Evolutionary conservation across 441 rosid genomes (phyloP), one percentile per base, ranked within the genome.

Genomic region (Gossypium trilobum): DNA sequence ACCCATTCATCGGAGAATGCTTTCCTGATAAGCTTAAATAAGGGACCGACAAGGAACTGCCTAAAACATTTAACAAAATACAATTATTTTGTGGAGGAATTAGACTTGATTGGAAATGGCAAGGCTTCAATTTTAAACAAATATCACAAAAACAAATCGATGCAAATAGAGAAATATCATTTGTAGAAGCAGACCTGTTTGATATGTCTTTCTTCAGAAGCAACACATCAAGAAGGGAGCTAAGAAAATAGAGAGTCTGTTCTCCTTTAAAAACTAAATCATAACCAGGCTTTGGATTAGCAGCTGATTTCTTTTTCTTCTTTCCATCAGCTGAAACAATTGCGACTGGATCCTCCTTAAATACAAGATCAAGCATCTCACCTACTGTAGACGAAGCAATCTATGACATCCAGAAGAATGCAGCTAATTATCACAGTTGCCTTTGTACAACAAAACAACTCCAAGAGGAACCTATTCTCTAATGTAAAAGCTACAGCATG

Each of bases 221-320:
- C 80, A 93, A 82, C 78, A 91, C 77, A 75, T 96, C 97, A 72
- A 96, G 93, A 74, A 96, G 83, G 57, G 97, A 89, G 76, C 89
- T 78, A 71, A 96, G 81, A 51, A 85, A 90, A 72, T 65, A 58
- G 16, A 88, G 75, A 36, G 83, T 74, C 67, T 79, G 80, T 75
- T 82, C 89, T 73, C 93, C 86, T 57, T 75, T 80, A 71, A 67
- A 68, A 80, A 79, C 68, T 65, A 75, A 64, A 58, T 74, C 79
- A 50, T 57, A 22, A 58, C 60, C 75, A 59, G 83, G 78, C 77
- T 80, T 78, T 74, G 67, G 68, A 73, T 72, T 71, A 27, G 77
- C 73, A 68, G 58, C 63, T 33, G 82, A 66, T 80, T 77, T 87
- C 88, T 78, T 87, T 82, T 87, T 96, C 89, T 86, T 92, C 83